Conservation (phyloP, 2,329 filamentous ascomycete genomes). For the Sporothrix schenckii region DNA sequence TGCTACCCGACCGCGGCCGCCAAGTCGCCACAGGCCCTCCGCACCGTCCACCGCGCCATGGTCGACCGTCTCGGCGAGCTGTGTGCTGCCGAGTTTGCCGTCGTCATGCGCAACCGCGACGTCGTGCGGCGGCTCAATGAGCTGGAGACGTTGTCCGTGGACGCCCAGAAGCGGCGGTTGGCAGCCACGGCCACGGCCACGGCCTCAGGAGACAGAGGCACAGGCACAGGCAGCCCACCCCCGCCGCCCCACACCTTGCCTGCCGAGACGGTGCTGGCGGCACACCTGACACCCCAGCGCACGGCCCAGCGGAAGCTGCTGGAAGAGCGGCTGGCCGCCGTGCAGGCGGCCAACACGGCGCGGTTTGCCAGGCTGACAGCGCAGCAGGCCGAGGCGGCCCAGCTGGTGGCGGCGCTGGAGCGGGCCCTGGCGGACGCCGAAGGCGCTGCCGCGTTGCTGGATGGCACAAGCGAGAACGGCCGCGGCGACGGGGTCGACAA, state of each 20-base stretch:
- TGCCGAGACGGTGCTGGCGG: constrained; percentile 54
- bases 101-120: constrained; percentile 54
- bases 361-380: constrained; percentile 55
- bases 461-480: constrained; percentile 38
- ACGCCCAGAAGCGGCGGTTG: constrained; percentile 50
- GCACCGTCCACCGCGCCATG: constrained; percentile 61
- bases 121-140: constrained; percentile 63
- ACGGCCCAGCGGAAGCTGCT: constrained; percentile 58
- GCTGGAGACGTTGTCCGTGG: constrained; percentile 58
- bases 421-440: constrained; percentile 58
- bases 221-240: too few relatives aligned
- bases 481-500: not conserved
- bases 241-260: constrained; percentile 58
- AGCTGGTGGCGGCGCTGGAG: constrained; percentile 55
- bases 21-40: constrained; percentile 55
- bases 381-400: constrained; percentile 60
- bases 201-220: not conserved
- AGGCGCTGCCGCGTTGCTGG: constrained; percentile 55
- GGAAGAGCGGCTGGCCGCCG: constrained; percentile 60
- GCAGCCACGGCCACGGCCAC: constrained; percentile 36
- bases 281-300: constrained; percentile 59
- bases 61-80: constrained; percentile 57
- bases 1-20: constrained; percentile 65
- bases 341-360: constrained; percentile 59
- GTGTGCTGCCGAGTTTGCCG: constrained; percentile 62